phyloP scores from a whole-genome alignment of 2,329 filamentous ascomycete genomes.

The Reticulascus tulasneorum region DNA sequence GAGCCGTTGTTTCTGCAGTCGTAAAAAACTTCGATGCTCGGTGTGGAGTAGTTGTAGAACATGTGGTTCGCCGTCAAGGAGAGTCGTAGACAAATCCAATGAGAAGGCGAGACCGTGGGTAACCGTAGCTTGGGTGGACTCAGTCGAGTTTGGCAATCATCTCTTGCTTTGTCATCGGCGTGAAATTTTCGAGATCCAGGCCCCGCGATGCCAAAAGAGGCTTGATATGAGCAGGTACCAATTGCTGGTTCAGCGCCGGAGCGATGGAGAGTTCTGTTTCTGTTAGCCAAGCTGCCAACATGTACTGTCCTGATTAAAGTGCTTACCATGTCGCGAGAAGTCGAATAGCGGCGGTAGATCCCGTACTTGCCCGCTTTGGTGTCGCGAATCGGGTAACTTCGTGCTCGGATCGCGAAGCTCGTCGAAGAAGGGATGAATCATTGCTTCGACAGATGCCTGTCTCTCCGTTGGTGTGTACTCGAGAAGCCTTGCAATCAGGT shows the following conservation, averaged over 20 bases:
- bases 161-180: conserved; percentile 84
- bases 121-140: conserved; percentile 40
- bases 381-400: conserved; percentile 88
- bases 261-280: conserved; percentile 87
- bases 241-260: conserved; percentile 77
- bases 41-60: conserved; percentile 21
- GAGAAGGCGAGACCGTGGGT: conserved; percentile 20
- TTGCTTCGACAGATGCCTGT: conserved; percentile 87
- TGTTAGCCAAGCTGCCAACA: conserved; percentile 7
- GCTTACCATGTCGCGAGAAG: conserved; percentile 87
- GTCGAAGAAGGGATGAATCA: conserved; percentile 98
- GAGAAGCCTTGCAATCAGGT: conserved; percentile 86
- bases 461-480: conserved; percentile 98
- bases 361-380: conserved; percentile 72
- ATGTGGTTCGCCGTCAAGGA: conserved; percentile 8
- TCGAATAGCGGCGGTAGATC: conserved; percentile 88
- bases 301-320: neutral
- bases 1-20: conserved; percentile 6
- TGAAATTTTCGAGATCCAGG: conserved; percentile 91
- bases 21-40: conserved; percentile 24
- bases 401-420: conserved; percentile 90
- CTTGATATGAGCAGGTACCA: conserved; percentile 81
- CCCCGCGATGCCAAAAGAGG: conserved; percentile 70
- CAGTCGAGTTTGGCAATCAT: conserved; percentile 98
- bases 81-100: conserved; percentile 13